Evolutionary conservation across 805 yeast species (phyloP), one percentile per base, ranked within the genome.

Genomic region (Myxozyma vanderwaltii): DNA sequence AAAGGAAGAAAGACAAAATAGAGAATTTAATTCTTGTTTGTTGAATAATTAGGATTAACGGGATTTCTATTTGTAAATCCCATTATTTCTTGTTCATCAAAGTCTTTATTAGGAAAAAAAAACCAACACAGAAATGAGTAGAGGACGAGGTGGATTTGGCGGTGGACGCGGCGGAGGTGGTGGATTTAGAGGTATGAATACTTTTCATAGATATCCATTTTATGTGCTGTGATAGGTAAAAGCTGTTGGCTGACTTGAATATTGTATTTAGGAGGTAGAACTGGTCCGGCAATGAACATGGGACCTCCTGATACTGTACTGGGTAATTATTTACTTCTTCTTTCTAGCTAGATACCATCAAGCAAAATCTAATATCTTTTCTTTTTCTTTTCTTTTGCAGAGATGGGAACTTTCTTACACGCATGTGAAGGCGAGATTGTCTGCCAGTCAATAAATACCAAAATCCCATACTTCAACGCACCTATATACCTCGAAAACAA

Each of bases 391-490:
- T 19, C 3, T 3, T 35, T 29, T 21, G 19, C 33, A 69, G 98
- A 91, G 77, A 88, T 94, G 95, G 99, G 99, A 63, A 74, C 89
- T 24, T 94, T 91, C 73, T 68, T 89, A 73, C 96, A 91, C 73
- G 81, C 94, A 13, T 91, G 97, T 75, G 99, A 94, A 76, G 97
- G 96, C 59, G 99, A 94, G 72, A 88, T 94, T 72, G 96, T 94
- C 58, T 94, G 98, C 79, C 89, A 91, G 71, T 91, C 97, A 50
- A 88, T 89, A 70, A 94, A 94, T 75, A 85, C 90, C 58, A 92
- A 92, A 79, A 81, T 94, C 68, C 99, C 99, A 71, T 94, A 92
- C 76, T 94, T 94, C 83, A 94, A 94, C 77, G 99, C 99, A 27
- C 99, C 99, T 73, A 91, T 94, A 70, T 94, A 87, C 75, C 82